Evolutionary conservation across 441 rosid species (phyloP), one percentile per base, ranked within the genome.

Genomic region (Arabidopsis lyrata): DNA sequence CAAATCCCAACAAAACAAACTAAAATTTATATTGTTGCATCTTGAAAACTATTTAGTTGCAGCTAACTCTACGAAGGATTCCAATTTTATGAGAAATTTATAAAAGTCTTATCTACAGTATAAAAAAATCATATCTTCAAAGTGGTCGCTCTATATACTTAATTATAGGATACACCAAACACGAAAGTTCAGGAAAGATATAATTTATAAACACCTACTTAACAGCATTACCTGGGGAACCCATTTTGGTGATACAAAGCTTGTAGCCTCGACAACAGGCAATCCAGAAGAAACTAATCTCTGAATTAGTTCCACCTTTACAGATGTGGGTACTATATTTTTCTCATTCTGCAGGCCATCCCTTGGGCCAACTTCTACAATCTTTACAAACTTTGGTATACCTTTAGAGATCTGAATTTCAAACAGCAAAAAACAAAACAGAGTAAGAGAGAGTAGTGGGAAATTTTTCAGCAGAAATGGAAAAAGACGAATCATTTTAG

Each of bases 191-290:
- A 22, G 13, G 8, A 42, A 57, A 29, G 11, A 20, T 20, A 32
- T 3, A 38, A 14, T 22, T 32, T 6, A 15, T 39, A 58, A 11
- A 34, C 22, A 63, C 11, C 55, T 56, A 42, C 32, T 35, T 47
- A 45, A 39, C 15, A 62, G 16, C 42, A 61, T 56, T 85, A 95
- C 99, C 97, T 89, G 98, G 60, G 98, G 98, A 81, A 92, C 97
- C 98, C 97, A 95, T 83, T 91, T 95, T 10, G 98, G 99, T 14
- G 99, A 95, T 62, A 95, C 99, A 83, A 95, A 95, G 83, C 99
- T 90, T 73, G 99, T 92, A 75, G 97, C 96, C 82, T 95, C 99
- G 39, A 92, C 97, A 35, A 92, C 98, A 3, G 89, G 76, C 81
- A 95, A 80, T 24, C 99, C 97, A 53, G 88, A 77, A 71, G 93